Base-by-base conservation (phyloP, 75 land plant genomes). In the Pinus albicaulis region DNA sequence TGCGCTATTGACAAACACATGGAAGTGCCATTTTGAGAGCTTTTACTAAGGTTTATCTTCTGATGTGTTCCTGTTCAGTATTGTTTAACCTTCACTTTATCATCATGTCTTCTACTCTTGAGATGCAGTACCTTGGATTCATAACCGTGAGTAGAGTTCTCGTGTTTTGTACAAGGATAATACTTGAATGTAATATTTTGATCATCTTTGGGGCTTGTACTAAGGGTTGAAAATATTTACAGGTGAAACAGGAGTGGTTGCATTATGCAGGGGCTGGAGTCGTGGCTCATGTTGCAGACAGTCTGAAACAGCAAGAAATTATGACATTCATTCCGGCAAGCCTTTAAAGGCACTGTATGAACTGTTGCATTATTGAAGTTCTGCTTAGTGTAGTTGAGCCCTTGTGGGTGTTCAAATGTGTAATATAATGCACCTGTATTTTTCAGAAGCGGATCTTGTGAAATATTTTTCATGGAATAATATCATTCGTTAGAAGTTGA, bases 251-350 rank as follows among this genome's bases (percentile, higher is more conserved):
- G 52, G 87, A 96, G 66, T 87, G 93, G 95, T 71, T 94, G 75
- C 85, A 94, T 74, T 90, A 83, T 83, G 93, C 94, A 57, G 99
- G 99, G 62, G 84, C 89, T 55, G 98, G 95, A 41, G 99, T 96
- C 41, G 87, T 96, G 74, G 86, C 93, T 61, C 98, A 96, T 82
- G 94, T 96, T 80, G 95, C 90, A 63, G 98, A 96, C 75, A 86
- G 80, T 57, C 55, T 96, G 31, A 92, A 86, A 74, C 95, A 90
- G 61, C 92, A 96, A 63, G 93, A 94, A 79, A 65, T 81, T 11
- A 38, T 59, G n/a, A 36, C 84, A 23, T 75, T 73, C 55, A 61
- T 87, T 61, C 56, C 83, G 71, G 83, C 98, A 58, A 94, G 76
- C 81, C 84, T 89, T 41, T 92, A 82, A 76, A 68, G 52, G 52